Percentiles rank a stretch among this genome's conserved stretches.
phyloP scores from a whole-genome alignment of 2,329 filamentous ascomycete species.

The Diaporthe australafricana region DNA sequence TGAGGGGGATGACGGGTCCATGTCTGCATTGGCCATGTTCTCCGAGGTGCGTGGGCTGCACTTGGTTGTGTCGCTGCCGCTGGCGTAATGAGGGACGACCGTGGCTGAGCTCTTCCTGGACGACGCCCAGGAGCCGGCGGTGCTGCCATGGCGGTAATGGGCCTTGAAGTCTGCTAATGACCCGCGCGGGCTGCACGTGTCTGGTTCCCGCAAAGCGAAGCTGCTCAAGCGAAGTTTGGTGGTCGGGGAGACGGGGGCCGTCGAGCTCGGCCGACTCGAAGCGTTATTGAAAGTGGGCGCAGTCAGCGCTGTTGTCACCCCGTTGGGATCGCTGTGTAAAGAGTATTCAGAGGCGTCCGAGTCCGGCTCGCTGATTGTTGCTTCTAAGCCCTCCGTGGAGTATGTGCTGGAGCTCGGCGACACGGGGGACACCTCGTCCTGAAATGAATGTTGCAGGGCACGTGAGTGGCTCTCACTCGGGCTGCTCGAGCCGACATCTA shows the following conservation, averaged over 20 bases:
- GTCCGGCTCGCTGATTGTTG: slow-evolving; percentile 39
- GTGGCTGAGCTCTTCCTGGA: slow-evolving; percentile 26
- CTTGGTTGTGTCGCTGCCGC: slow-evolving; percentile 14
- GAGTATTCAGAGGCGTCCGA: slow-evolving; percentile 21
- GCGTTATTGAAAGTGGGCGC: neutral
- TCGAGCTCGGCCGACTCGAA: neutral
- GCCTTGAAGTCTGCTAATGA: neutral
- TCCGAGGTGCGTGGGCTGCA: neutral
- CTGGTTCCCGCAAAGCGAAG: neutral
- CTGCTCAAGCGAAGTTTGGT: slow-evolving; percentile 5
- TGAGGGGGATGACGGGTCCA: neutral
- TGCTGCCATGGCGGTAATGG: neutral
- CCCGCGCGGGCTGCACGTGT: neutral
- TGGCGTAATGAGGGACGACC: slow-evolving; percentile 27
- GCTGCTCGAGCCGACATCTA: slow-evolving; percentile 46
- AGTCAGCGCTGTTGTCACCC: slow-evolving; percentile 6
- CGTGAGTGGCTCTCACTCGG: slow-evolving; percentile 27
- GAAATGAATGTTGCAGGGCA: neutral
- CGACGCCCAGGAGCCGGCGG: neutral
- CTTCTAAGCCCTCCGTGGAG: slow-evolving; percentile 35
- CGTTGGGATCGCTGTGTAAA: slow-evolving; percentile 20
- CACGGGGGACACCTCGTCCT: slow-evolving; percentile 37
- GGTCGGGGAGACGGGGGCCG: neutral
- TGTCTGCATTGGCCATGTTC: neutral
- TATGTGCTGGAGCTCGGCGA: slow-evolving; percentile 39